Conservation (phyloP, 176 grass and related monocot species). For the Thinopyrum elongatum region DNA sequence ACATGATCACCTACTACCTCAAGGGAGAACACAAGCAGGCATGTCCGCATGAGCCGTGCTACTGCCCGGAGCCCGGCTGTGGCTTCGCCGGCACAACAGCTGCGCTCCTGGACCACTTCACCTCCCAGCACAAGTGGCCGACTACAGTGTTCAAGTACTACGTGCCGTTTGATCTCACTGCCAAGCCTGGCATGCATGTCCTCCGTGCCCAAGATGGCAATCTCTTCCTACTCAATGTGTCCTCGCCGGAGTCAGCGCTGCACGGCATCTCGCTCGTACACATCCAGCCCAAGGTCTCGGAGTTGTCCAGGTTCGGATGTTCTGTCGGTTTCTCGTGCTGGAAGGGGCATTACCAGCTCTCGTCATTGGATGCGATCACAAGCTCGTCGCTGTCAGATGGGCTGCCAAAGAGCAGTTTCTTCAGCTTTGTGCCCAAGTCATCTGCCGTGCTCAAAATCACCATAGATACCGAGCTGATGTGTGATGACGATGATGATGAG, state of each 20-base stretch:
- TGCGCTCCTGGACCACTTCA: not conserved
- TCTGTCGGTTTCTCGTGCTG: conserved; percentile 20
- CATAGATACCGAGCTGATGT: not conserved
- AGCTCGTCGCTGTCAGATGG: conserved; percentile 16
- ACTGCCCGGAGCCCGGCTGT: not conserved
- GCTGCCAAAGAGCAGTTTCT: conserved; percentile 2
- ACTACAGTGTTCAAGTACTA: not conserved
- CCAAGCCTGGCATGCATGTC: not conserved
- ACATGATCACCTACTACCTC: conserved; percentile 2
- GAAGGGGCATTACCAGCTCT: not conserved
- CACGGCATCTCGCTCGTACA: conserved; percentile 18
- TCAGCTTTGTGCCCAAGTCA: conserved; percentile 11
- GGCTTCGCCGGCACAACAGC: not conserved
- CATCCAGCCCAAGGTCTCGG: not conserved
- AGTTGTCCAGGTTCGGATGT: not conserved
- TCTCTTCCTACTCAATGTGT: conserved; percentile 19
- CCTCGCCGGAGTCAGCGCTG: not conserved
- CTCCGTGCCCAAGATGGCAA: not conserved
- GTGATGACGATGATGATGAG: not conserved
- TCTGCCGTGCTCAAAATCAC: not conserved
- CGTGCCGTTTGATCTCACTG: not conserved
- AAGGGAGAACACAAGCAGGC: not conserved
- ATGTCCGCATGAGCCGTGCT: not conserved
- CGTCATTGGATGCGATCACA: not conserved
- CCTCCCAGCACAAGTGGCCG: conserved; percentile 11